phyloP scores from a whole-genome alignment of 2,329 filamentous ascomycete genomes.

The Ophiostoma sp. region DNA sequence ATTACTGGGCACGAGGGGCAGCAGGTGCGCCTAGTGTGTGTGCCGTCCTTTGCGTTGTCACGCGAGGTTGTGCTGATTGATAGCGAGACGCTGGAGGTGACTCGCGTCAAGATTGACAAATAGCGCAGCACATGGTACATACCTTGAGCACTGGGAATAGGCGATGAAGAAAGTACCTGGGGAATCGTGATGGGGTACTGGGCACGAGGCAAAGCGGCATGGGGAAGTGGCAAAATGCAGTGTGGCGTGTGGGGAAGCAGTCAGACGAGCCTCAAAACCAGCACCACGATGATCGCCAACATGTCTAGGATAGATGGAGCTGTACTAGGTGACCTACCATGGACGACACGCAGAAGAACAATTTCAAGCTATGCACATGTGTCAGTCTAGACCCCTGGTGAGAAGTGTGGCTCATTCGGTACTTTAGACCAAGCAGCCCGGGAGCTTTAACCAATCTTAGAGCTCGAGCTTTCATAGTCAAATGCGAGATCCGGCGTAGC shows the following conservation, averaged over 20 bases:
- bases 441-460: not conserved
- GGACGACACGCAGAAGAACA: not conserved
- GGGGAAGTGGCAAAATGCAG: not conserved
- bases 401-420: not conserved
- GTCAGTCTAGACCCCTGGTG: not conserved
- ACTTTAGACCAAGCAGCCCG: not conserved
- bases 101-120: constrained; percentile 55
- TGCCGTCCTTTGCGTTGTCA: constrained; percentile 75
- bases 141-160: too few relatives aligned
- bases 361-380: not conserved
- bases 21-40: constrained; percentile 68
- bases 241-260: not conserved
- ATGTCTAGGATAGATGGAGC: not conserved
- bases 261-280: not conserved
- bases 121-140: not conserved
- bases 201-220: not conserved
- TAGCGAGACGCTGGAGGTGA: constrained; percentile 74
- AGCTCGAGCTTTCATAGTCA: not conserved
- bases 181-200: not conserved
- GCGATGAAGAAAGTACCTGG: not conserved
- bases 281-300: not conserved
- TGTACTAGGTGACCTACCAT: not conserved
- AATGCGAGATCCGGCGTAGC: not conserved
- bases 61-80: constrained; percentile 80
- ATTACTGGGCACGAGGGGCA: constrained; percentile 65